phyloP scores from a whole-genome alignment of 2,329 filamentous ascomycete genomes.

The Lasiodiplodia gonubiensis region DNA sequence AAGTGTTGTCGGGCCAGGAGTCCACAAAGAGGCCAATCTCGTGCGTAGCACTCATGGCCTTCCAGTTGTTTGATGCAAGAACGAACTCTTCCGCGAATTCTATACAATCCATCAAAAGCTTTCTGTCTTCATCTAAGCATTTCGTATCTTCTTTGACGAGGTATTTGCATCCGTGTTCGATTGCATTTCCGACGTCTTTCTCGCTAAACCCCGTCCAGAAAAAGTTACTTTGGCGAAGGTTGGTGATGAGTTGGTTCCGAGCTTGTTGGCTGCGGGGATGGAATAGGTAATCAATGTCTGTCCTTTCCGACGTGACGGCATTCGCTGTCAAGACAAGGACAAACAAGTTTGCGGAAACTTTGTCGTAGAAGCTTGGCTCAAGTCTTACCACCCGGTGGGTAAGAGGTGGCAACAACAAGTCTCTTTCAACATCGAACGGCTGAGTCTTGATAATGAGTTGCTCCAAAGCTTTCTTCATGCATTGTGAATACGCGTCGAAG shows the following conservation, averaged over 20 bases:
- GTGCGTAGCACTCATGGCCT: constrained; percentile 70
- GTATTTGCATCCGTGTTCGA: constrained; percentile 72
- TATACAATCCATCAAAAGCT: constrained; percentile 69
- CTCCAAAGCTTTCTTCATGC: constrained; percentile 73
- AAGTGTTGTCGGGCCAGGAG: constrained; percentile 67
- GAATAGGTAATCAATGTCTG: constrained; percentile 87
- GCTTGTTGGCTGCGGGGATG: constrained; percentile 73
- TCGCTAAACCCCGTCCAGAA: constrained; percentile 79
- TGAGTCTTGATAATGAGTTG: constrained; percentile 82
- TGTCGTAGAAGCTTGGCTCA: constrained; percentile 84
- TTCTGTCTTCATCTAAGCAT: constrained; percentile 66
- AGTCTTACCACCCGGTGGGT: constrained; percentile 74
- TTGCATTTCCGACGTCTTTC: constrained; percentile 65
- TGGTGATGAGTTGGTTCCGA: constrained; percentile 72
- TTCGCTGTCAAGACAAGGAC: constrained; percentile 85
- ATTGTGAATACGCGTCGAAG: constrained; percentile 60
- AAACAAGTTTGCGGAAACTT: constrained; percentile 81
- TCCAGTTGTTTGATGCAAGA: constrained; percentile 66
- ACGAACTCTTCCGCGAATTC: constrained; percentile 63
- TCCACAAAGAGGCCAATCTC: constrained; percentile 78
- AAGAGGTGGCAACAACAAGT: constrained; percentile 72
- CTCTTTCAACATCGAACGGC: constrained; percentile 69
- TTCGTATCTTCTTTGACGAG: constrained; percentile 65
- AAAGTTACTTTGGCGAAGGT: constrained; percentile 83
- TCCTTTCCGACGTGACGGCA: constrained; percentile 83